phyloP scores from a whole-genome alignment of 768 basidiomycete species.

The Boletales sp. region DNA sequence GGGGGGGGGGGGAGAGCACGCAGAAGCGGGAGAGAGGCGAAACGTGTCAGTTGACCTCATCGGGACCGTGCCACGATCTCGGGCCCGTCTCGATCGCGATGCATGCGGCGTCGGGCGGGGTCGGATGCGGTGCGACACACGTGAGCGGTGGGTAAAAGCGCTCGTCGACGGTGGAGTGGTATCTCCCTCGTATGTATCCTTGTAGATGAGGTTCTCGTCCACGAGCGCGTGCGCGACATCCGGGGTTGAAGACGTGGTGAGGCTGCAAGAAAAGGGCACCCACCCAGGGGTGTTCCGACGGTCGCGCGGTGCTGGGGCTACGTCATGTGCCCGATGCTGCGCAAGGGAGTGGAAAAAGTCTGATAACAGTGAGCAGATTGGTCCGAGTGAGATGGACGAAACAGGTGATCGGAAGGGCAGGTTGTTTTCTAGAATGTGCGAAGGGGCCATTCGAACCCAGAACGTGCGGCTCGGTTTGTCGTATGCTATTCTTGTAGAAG shows the following conservation, averaged over 20 bases:
- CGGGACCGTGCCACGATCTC: conserved; percentile 71
- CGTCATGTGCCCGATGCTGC: conserved; percentile 82
- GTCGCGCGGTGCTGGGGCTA: conserved; percentile 56
- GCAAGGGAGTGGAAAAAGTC: no score
- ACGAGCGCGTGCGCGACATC: conserved; percentile 50
- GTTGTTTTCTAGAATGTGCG: no score
- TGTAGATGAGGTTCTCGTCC: conserved; percentile 71
- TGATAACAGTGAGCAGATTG: no score
- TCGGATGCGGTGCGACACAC: conserved; percentile 22
- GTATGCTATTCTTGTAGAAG: no score
- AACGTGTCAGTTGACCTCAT: conserved; percentile 88
- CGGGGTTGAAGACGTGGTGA: neutral
- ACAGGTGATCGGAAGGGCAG: no score
- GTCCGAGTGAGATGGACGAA: no score
- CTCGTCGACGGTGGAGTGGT: conserved; percentile 92
- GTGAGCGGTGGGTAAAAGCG: conserved; percentile 67
- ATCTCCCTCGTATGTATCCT: conserved; percentile 76
- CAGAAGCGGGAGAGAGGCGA: conserved; percentile 67
- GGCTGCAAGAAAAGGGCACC: conserved; percentile 23
- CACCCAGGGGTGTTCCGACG: conserved; percentile 82
- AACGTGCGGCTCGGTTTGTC: no score
- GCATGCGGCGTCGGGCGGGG: conserved; percentile 16
- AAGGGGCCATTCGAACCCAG: no score
- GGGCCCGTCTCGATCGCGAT: conserved; percentile 74
- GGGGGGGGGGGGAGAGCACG: conserved; percentile 47